Percentiles rank a stretch among this genome's conserved stretches.
phyloP scores from a whole-genome alignment of 257 asterid genomes.

The Agastache rugosa region DNA sequence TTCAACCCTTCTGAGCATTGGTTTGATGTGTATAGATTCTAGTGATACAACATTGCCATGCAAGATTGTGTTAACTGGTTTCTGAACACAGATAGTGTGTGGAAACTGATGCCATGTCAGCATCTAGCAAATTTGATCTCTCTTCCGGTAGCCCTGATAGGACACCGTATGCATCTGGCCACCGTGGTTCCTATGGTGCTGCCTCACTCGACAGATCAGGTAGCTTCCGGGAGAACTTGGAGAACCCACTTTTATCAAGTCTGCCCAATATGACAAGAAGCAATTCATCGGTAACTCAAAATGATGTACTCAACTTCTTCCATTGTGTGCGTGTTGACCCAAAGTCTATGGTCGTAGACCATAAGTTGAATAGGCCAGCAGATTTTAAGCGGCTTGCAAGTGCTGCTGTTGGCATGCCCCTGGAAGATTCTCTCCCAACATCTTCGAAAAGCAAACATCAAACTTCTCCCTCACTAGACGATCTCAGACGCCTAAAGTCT shows the following conservation, averaged over 20 bases:
- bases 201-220: slow-evolving; percentile 81
- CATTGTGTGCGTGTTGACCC: slow-evolving; percentile 91
- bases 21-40: slow-evolving; percentile 57
- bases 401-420: slow-evolving; percentile 75
- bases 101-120: slow-evolving; percentile 85
- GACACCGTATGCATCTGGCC: slow-evolving; percentile 72
- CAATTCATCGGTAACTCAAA: slow-evolving; percentile 69
- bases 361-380: slow-evolving; percentile 72
- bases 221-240: slow-evolving; percentile 77
- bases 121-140: slow-evolving; percentile 82
- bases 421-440: slow-evolving; percentile 66
- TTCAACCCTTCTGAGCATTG: slow-evolving; percentile 48
- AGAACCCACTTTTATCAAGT: slow-evolving; percentile 71
- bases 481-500: slow-evolving; percentile 75
- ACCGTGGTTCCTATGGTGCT: slow-evolving; percentile 72
- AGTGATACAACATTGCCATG: slow-evolving; percentile 70
- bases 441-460: slow-evolving; percentile 61
- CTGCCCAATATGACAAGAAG: slow-evolving; percentile 81
- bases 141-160: slow-evolving; percentile 92
- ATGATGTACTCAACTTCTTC: slow-evolving; percentile 75
- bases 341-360: slow-evolving; percentile 77
- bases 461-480: slow-evolving; percentile 74
- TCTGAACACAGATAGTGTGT: slow-evolving; percentile 57
- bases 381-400: slow-evolving; percentile 81
- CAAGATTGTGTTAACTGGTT: slow-evolving; percentile 69